phyloP scores from a whole-genome alignment of 495 filamentous ascomycete species.

The Eremomyces bilateralis region DNA sequence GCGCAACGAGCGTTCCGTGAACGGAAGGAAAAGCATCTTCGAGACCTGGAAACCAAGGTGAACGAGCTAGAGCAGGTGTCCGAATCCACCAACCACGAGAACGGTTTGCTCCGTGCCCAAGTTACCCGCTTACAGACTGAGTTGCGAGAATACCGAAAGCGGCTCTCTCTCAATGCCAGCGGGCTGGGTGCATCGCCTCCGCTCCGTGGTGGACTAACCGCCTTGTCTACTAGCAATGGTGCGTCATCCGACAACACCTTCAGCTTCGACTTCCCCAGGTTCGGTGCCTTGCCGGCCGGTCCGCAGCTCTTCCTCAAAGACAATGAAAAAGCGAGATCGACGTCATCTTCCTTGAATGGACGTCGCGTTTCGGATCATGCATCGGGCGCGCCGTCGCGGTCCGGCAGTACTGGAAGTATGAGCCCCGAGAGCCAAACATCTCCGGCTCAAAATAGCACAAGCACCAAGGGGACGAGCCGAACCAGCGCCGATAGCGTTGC shows the following conservation, averaged over 20 bases:
- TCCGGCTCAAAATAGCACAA: slow-evolving; percentile 5
- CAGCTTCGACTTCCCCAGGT: slow-evolving; percentile 86
- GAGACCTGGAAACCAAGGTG: slow-evolving; percentile 89
- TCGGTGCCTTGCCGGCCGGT: slow-evolving; percentile 57
- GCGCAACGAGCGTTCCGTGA: slow-evolving; percentile 94
- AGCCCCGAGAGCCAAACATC: slow-evolving; percentile 14
- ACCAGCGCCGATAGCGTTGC: slow-evolving; percentile 14
- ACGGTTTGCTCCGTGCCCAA: slow-evolving; percentile 60
- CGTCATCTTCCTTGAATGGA: too few relatives aligned
- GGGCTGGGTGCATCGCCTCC: slow-evolving; percentile 15
- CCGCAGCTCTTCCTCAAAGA: slow-evolving; percentile 32
- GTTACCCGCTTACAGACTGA: slow-evolving; percentile 75
- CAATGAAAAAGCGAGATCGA: slow-evolving; percentile 10
- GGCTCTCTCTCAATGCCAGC: slow-evolving; percentile 37
- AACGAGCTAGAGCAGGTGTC: slow-evolving; percentile 77
- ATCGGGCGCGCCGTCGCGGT: slow-evolving; percentile 3
- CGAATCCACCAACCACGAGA: slow-evolving; percentile 65
- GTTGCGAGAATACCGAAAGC: slow-evolving; percentile 73
- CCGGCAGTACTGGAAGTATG: slow-evolving; percentile 12
- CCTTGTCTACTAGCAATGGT: background rate
- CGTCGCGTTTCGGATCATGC: too few relatives aligned
- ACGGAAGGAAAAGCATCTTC: slow-evolving; percentile 92
- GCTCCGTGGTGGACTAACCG: slow-evolving; percentile 2
- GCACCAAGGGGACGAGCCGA: slow-evolving; percentile 1
- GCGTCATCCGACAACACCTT: slow-evolving; percentile 39